These are phyloP conservation scores for Coemansia sp. DNA, from an alignment of 192 early-diverging fungal genomes.

Conservation along the genomic window DNA sequence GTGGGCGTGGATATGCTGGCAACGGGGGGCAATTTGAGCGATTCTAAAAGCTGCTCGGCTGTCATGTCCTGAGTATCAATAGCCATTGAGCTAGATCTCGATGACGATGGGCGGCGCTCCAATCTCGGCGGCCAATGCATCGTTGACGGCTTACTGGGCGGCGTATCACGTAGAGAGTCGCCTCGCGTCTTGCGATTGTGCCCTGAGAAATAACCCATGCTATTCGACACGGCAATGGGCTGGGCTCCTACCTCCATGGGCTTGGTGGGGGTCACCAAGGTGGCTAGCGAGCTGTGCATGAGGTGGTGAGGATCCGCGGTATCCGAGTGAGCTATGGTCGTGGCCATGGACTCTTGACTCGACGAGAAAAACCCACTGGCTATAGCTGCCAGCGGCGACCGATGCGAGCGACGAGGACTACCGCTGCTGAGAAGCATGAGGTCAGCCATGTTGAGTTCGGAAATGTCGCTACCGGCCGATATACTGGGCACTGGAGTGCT, in stretches of 20 bases:
- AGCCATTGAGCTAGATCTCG: conserved; percentile 15
- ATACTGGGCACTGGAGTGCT: not conserved
- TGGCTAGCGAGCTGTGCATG: not conserved
- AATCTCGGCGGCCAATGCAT: conserved; percentile 31
- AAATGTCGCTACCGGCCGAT: conserved; percentile 10
- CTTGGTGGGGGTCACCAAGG: conserved; percentile 14
- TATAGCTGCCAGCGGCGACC: conserved; percentile 34
- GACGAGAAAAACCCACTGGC: conserved; percentile 37
- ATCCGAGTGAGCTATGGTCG: conserved; percentile 5
- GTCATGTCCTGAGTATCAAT: conserved; percentile 34
- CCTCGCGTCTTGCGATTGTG: conserved; percentile 9
- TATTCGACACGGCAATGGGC: conserved; percentile 3
- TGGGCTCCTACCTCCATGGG: not conserved
- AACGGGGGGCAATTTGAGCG: conserved; percentile 38
- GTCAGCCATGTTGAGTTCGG: conserved; percentile 7
- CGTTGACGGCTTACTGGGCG: conserved; percentile 16
- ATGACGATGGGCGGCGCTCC: conserved; percentile 6
- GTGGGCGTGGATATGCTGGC: conserved; percentile 8
- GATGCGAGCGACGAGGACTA: conserved; percentile 19
- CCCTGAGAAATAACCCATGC: conserved; percentile 35
- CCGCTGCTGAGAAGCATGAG: conserved; percentile 10
- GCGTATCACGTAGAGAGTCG: not conserved
- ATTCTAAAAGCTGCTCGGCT: conserved; percentile 45
- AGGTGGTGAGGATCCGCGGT: not conserved
- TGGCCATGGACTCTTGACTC: conserved; percentile 39